phyloP scores from a whole-genome alignment of 2,329 filamentous ascomycete species.

The Aspergillus sp. region DNA sequence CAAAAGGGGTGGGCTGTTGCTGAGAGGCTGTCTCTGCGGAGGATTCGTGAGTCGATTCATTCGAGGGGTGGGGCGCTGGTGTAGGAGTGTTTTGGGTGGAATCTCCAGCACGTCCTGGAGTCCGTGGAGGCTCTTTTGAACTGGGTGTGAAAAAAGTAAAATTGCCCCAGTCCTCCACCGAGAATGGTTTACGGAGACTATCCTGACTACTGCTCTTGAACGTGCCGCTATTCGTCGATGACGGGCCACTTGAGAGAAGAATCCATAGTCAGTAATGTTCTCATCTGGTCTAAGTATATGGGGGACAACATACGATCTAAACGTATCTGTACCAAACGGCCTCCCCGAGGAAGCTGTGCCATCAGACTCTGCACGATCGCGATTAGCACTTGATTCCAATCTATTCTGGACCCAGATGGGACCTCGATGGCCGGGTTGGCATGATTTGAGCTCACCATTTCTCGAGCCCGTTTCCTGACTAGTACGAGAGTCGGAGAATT shows the following conservation, averaged over 20 bases:
- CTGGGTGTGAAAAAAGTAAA: conserved; percentile 38
- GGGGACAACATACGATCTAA: conserved; percentile 9
- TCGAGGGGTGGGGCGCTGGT: conserved; percentile 8
- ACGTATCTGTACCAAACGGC: conserved; percentile 10
- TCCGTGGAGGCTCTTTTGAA: conserved; percentile 22
- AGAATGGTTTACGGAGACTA: conserved; percentile 39
- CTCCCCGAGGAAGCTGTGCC: conserved; percentile 26
- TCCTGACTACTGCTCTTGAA: conserved; percentile 36
- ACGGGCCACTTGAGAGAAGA: conserved; percentile 7
- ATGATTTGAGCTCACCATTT: conserved; percentile 32
- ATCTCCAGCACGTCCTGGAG: conserved; percentile 4
- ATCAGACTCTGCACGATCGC: conserved; percentile 24
- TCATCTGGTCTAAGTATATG: background rate
- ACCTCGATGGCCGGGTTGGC: background rate
- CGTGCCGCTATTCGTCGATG: conserved; percentile 5
- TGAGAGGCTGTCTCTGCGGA: conserved; percentile 18
- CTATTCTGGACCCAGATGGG: conserved; percentile 10
- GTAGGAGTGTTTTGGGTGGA: conserved; percentile 19
- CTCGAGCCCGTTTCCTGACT: conserved; percentile 21
- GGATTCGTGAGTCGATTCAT: conserved; percentile 19
- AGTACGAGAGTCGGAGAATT: conserved; percentile 26
- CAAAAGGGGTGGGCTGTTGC: conserved; percentile 31
- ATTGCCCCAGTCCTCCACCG: conserved; percentile 40
- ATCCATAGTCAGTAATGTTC: conserved; percentile 9
- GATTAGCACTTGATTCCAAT: background rate